Evolutionary conservation across 208 protist genomes (phyloP).

Genomic region (Acanthamoeba rhysodes): DNA sequence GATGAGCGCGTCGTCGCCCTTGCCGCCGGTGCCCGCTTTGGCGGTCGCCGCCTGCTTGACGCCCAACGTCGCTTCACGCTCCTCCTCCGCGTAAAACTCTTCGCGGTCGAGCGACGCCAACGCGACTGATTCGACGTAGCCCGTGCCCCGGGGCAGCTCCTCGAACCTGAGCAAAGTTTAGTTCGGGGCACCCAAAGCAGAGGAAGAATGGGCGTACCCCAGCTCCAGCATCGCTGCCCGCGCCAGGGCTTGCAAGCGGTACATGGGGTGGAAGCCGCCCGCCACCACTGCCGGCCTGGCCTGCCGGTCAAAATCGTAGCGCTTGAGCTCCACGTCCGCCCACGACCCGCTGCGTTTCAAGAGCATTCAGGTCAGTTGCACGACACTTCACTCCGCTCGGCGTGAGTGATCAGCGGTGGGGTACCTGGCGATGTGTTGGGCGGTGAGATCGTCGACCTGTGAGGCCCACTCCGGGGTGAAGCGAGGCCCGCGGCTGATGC

Average conservation of each 20-base stretch:
- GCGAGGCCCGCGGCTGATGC: conserved; percentile 17
- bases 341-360: not conserved
- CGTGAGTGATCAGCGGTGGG: not conserved
- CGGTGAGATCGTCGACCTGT: conserved; percentile 13
- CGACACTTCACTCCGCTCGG: not conserved
- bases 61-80: not conserved
- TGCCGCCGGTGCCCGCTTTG: not conserved
- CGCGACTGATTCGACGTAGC: not conserved
- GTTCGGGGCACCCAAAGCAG: not conserved
- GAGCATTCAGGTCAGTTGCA: not conserved
- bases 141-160: not conserved
- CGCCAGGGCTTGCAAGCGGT: not conserved
- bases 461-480: conserved; percentile 23
- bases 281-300: not conserved
- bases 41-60: not conserved
- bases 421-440: conserved; percentile 34
- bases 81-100: conserved; percentile 26
- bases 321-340: conserved; percentile 19
- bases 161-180: not conserved
- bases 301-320: not conserved
- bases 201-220: not conserved
- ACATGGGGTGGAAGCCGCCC: conserved; percentile 31
- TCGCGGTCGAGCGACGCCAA: not conserved
- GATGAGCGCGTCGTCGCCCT: not conserved
- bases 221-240: conserved; percentile 8